These are phyloP conservation scores for Xerocomellus intermedius DNA, from an alignment of 768 basidiomycete genomes.

Conservation along the genomic window DNA sequence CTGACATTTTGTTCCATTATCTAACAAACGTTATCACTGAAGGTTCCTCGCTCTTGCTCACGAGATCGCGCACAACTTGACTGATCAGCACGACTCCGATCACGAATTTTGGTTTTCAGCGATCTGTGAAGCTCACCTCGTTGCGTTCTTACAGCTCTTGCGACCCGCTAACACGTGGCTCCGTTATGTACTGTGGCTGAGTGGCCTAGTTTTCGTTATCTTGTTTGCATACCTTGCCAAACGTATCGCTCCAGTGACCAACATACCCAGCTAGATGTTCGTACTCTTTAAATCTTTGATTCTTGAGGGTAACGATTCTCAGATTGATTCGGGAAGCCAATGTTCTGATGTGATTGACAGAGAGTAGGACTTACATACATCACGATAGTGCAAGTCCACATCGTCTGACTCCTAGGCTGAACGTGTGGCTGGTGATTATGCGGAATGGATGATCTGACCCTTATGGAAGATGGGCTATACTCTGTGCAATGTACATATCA, in stretches of 20 bases:
- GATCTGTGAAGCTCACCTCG: constrained; percentile 67
- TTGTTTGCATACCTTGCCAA: background rate
- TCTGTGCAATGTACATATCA: too few relatives aligned
- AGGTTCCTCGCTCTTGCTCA: constrained; percentile 87
- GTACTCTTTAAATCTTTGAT: too few relatives aligned
- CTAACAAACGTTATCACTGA: background rate
- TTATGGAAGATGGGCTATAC: too few relatives aligned
- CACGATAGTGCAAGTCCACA: too few relatives aligned
- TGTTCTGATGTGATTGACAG: too few relatives aligned
- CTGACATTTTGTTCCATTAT: background rate
- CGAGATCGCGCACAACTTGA: constrained; percentile 87
- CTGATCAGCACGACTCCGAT: constrained; percentile 77
- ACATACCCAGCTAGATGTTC: background rate
- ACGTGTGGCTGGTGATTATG: too few relatives aligned
- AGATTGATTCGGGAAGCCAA: too few relatives aligned
- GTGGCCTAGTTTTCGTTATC: background rate
- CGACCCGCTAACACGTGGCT: background rate
- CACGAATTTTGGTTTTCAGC: constrained; percentile 92
- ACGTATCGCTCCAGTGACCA: background rate
- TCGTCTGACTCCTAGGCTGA: too few relatives aligned
- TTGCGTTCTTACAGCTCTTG: constrained; percentile 32
- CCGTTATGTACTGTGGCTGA: background rate
- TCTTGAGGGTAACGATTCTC: too few relatives aligned
- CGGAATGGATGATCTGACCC: too few relatives aligned
- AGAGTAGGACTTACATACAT: too few relatives aligned